Conservation (phyloP, 169 alveolate species). For the Plasmodium gonderi region DNA sequence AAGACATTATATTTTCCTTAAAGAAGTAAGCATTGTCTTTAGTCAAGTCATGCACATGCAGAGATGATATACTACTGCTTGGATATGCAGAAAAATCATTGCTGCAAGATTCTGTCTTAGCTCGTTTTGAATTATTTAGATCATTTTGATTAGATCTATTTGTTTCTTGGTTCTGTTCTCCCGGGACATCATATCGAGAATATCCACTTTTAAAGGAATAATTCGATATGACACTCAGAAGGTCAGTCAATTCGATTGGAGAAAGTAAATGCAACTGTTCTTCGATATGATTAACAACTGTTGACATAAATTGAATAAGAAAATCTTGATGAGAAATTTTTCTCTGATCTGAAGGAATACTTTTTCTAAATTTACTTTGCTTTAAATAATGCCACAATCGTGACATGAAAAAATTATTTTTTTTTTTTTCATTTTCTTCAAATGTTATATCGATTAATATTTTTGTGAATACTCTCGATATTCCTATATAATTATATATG, state of each 20-base stretch:
- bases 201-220: constrained; percentile 37
- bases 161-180: neutral
- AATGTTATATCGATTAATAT: constrained; percentile 28
- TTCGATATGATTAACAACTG: constrained; percentile 23
- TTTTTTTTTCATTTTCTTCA: neutral
- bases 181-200: constrained; percentile 16
- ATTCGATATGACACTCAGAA: constrained; percentile 64
- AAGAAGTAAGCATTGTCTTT: constrained; percentile 34
- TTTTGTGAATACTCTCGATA: constrained; percentile 56
- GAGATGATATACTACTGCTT: neutral
- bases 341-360: constrained; percentile 34
- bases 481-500: constrained; percentile 60
- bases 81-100: too few relatives aligned
- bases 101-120: neutral
- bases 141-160: too few relatives aligned
- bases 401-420: constrained; percentile 4
- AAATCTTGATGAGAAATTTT: constrained; percentile 42
- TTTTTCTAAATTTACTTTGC: constrained; percentile 29
- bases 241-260: constrained; percentile 65
- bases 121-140: neutral
- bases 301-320: constrained; percentile 23
- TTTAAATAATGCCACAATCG: constrained; percentile 22
- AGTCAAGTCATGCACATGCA: constrained; percentile 5
- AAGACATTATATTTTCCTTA: constrained; percentile 49
- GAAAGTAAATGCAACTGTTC: constrained; percentile 43